Evolutionary conservation across 495 filamentous ascomycete genomes (phyloP), one percentile per base, ranked within the genome.

Genomic region (Penicillium cinerascens): DNA sequence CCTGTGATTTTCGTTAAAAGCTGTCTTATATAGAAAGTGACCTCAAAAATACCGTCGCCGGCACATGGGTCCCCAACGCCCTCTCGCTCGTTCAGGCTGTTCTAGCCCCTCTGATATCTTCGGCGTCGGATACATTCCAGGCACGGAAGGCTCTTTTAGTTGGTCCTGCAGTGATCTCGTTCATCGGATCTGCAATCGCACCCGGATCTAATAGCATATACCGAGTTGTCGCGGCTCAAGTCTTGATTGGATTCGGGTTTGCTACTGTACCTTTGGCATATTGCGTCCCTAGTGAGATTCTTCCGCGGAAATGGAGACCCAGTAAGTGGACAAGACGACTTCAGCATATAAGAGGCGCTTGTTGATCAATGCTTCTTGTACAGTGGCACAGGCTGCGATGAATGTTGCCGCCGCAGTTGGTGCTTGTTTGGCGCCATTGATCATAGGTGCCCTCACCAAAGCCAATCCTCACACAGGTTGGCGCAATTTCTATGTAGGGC

Each of bases 231-330:
- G 52, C 38, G 11, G 40, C 52, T 4, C 52, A 54, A 39, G 39
- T 54, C 18, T 25, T 54, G 22, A 49, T 54, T 17, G 52, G 52
- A 18, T 49, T 54, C 13, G 52, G 52, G 2, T 54, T 54, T 38
- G 52, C 52, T 26, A 54, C 52, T 10, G 52, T 54, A 3, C 52
- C 52, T 3, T 29, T 54, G 40, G 52, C 52, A 29, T 54, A 54
- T 17, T 54, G 52, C 25, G 45, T 54, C 0, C 52, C 52, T 4
- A 54, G 52, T 47, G 52, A 54, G 33, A 54, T 54, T 17, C 18
- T 54, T 11, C 52, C 52, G 2, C 41, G 52, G 40, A 49, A 33
- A 44, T 54, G 52, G 52, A 40, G 52, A 17, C 45, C 52, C 10
- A 54, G 52, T 54, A 26, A 44, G 52, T 44, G 26, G 11, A 29